These are phyloP conservation scores for Pyricularia grisea DNA, from an alignment of 2,329 filamentous ascomycete genomes.

Conservation along the genomic window DNA sequence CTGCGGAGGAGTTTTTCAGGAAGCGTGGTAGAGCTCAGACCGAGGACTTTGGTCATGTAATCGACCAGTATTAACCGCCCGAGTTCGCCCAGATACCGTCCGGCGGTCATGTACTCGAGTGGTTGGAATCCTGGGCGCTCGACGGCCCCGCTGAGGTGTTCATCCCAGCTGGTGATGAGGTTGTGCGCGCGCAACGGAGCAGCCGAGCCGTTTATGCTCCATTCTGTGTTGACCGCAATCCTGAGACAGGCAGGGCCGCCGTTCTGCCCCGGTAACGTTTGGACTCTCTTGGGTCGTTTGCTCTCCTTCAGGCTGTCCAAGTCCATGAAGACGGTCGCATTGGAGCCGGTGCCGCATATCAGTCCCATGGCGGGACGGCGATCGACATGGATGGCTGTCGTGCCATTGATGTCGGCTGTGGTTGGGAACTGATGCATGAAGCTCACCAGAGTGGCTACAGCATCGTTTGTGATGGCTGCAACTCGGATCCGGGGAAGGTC, in stretches of 20 bases:
- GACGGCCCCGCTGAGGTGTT: conserved; percentile 53
- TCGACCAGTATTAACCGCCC: conserved; percentile 62
- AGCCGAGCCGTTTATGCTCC: conserved; percentile 71
- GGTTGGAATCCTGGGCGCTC: conserved; percentile 70
- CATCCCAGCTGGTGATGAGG: conserved; percentile 64
- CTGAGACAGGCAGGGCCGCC: conserved; percentile 47
- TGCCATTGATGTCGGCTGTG: conserved; percentile 36
- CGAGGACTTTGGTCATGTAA: conserved; percentile 40
- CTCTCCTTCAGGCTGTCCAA: conserved; percentile 48
- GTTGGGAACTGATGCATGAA: conserved; percentile 64
- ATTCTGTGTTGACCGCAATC: conserved; percentile 75
- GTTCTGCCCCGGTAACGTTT: conserved; percentile 34
- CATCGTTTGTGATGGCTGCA: conserved; percentile 71
- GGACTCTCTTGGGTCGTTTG: conserved; percentile 46
- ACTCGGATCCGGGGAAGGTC: conserved; percentile 58
- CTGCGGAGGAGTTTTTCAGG: conserved; percentile 45
- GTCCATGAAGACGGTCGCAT: conserved; percentile 68
- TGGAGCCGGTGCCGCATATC: conserved; percentile 74
- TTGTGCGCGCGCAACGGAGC: conserved; percentile 51
- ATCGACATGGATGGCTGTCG: background rate
- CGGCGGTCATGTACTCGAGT: conserved; percentile 77
- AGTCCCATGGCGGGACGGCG: conserved; percentile 53
- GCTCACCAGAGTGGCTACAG: conserved; percentile 70
- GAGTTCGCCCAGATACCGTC: conserved; percentile 68
- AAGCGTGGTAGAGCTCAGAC: conserved; percentile 31